These are phyloP conservation scores for Nicotiana otophora DNA, from an alignment of 257 asterid genomes.

Conservation along the genomic window DNA sequence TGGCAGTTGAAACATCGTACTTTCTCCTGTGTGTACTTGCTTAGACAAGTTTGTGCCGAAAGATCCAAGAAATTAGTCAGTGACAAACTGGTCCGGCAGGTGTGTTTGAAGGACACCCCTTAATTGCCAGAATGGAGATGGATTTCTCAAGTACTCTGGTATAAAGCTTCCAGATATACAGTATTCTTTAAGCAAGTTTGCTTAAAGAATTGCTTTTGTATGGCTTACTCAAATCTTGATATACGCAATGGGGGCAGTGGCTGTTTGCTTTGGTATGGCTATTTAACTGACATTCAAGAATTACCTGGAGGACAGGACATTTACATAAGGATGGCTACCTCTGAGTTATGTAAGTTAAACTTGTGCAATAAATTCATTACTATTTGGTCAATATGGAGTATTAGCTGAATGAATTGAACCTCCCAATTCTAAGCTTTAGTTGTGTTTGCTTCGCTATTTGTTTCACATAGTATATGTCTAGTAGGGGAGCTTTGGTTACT, in stretches of 20 bases:
- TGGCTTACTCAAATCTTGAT: constrained; percentile 23
- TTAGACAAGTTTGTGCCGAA: constrained; percentile 26
- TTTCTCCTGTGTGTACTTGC: constrained; percentile 25
- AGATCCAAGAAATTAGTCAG: constrained; percentile 20
- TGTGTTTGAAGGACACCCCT: constrained; percentile 24
- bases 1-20: constrained; percentile 23
- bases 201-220: constrained; percentile 30
- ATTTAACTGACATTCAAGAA: constrained; percentile 21
- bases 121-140: constrained; percentile 22
- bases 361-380: too few relatives aligned
- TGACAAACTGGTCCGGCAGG: constrained; percentile 22
- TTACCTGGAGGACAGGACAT: constrained; percentile 10
- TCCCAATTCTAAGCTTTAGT: background rate
- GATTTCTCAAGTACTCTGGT: constrained; percentile 14
- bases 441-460: background rate
- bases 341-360: constrained; percentile 4
- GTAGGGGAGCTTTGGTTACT: too few relatives aligned
- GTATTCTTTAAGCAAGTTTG: constrained; percentile 22
- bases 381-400: background rate
- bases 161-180: constrained; percentile 28
- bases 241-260: constrained; percentile 27
- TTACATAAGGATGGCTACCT: background rate
- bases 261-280: constrained; percentile 33
- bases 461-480: too few relatives aligned
- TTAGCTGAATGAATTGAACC: background rate